These are phyloP conservation scores for Arabis alpina DNA, from an alignment of 345 rosid genomes.

Conservation along the genomic window DNA sequence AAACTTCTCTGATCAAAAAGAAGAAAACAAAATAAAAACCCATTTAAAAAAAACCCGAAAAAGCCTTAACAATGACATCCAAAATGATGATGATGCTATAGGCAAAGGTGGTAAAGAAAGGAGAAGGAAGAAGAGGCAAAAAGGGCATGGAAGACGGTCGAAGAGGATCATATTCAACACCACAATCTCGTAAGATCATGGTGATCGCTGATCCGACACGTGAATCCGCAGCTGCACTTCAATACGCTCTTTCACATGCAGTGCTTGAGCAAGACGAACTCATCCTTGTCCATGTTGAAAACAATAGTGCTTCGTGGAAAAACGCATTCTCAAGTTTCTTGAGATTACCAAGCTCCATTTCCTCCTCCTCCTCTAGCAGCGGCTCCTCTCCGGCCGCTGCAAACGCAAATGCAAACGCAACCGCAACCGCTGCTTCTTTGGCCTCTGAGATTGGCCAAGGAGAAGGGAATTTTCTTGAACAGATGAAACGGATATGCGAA, in stretches of 20 bases:
- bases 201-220: constrained; percentile 72
- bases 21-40: constrained; percentile 9
- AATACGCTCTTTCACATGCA: constrained; percentile 70
- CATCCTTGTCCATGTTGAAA: constrained; percentile 62
- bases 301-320: constrained; percentile 51
- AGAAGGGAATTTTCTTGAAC: constrained; percentile 64
- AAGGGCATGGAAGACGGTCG: constrained; percentile 45
- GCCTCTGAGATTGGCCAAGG: constrained; percentile 45
- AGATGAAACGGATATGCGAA: constrained; percentile 67
- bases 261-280: constrained; percentile 69
- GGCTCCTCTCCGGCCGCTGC: constrained; percentile 22
- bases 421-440: neutral
- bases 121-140: constrained; percentile 3
- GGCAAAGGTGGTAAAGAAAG: neutral
- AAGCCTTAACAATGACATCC: constrained; percentile 5
- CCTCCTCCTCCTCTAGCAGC: constrained; percentile 22
- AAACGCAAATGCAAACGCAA: neutral
- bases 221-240: constrained; percentile 73
- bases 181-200: constrained; percentile 62
- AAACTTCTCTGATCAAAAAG: constrained; percentile 21
- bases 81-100: constrained; percentile 30
- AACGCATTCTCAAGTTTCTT: constrained; percentile 60
- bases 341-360: constrained; percentile 43
- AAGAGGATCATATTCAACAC: constrained; percentile 37
- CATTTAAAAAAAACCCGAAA: neutral